Evolutionary conservation across 768 basidiomycete genomes (phyloP).

Genomic region (Auricularia auricula-judae): DNA sequence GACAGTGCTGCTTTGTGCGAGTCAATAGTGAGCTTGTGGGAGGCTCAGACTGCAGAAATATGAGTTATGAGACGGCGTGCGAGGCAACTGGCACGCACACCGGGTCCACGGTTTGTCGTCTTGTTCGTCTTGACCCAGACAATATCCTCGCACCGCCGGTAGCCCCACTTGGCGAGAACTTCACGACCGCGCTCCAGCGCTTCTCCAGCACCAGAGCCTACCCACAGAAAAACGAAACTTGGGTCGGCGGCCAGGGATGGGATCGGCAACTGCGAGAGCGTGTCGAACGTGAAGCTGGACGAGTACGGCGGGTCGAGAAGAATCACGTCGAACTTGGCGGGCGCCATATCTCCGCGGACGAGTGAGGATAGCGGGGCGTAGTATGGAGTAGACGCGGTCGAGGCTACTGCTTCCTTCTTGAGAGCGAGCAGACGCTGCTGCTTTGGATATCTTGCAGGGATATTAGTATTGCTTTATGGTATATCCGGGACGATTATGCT

Average conservation of each 20-base stretch:
- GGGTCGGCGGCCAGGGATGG: conserved; percentile 80
- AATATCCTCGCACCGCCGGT: conserved; percentile 92
- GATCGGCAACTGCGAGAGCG: conserved; percentile 72
- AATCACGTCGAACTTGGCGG: conserved; percentile 80
- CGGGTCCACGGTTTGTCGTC: conserved; percentile 57
- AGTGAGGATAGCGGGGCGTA: conserved; percentile 58
- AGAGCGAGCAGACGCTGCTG: conserved; percentile 74
- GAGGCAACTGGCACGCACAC: conserved; percentile 33
- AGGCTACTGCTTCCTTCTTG: conserved; percentile 69
- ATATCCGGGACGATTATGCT: conserved; percentile 13
- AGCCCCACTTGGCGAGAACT: conserved; percentile 88
- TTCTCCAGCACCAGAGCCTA: conserved; percentile 80
- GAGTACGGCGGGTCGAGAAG: conserved; percentile 86
- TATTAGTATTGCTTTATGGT: too few relatives aligned
- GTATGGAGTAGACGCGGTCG: conserved; percentile 57
- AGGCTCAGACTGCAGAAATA: conserved; percentile 52
- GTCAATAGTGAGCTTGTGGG: conserved; percentile 80
- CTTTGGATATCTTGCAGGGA: conserved; percentile 70
- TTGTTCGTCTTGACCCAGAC: conserved; percentile 95
- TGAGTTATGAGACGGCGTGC: background rate
- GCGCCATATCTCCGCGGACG: conserved; percentile 17
- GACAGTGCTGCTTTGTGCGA: conserved; percentile 88
- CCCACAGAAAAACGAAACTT: conserved; percentile 92
- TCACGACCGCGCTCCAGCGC: conserved; percentile 89
- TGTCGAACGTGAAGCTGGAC: conserved; percentile 76